Evolutionary conservation across 2,329 filamentous ascomycete genomes (phyloP), one percentile per base, ranked within the genome.

Genomic region (Stachybotrys echinatus): DNA sequence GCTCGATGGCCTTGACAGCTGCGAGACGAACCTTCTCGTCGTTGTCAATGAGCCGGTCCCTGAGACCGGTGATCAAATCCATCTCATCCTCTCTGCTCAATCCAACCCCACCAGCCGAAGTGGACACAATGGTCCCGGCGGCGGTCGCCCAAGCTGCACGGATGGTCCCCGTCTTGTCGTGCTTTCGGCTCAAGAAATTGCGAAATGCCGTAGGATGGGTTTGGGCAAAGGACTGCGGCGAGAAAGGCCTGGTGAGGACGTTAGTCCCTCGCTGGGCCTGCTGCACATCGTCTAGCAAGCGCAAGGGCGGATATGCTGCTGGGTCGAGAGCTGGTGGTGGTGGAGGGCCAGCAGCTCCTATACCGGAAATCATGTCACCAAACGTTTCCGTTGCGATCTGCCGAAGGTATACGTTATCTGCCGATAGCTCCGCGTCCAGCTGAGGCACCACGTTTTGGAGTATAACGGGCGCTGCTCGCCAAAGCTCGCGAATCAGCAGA

Each of bases 391-490:
- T 95, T 3, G 92, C 92, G 50, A 99, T 79, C 52, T 89, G 80
- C 48, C 94, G 88, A 49, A 99, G 74, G 58, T 94, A 85, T 3
- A 92, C 78, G 52, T 95, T 95, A 63, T 99, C 94, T 0, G 92
- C 91, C 4, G 87, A 88, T 48, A 99, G 74, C 71, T 99, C 94
- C 31, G 90, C 88, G 63, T 97, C 92, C 38, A 99, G 76, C 66
- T 96, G 92, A 4, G 92, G 92, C 48, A 99, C 86, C 12, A 99
- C 92, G 61, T 96, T 96, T 56, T 90, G 87, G 18, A 99, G 79
- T 23, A 97, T 89, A 23, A 86, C 80, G 0, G 95, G 92, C 34
- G 89, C 89, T 44, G 92, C 92, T 55, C 92, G 84, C 92, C 95
- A 99, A 18, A 99, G 77, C 68, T 99, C 94, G 50, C 92, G 83